phyloP scores from a whole-genome alignment of 2,329 filamentous ascomycete species.

The Calonectria henricotiae region DNA sequence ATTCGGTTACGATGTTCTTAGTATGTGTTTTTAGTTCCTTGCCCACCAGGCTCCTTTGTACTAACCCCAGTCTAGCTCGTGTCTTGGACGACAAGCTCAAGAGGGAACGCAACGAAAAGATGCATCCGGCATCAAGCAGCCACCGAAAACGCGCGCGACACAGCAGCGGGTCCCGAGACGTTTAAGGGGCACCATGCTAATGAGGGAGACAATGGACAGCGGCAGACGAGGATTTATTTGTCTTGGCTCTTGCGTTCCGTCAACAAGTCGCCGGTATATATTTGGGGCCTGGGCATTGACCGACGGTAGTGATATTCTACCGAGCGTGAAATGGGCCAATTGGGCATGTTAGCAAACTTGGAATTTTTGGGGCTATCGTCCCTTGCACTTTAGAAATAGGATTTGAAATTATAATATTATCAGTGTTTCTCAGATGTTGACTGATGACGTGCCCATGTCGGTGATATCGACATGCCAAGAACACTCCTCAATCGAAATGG shows the following conservation, averaged over 20 bases:
- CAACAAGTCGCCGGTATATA: background rate
- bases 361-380: background rate
- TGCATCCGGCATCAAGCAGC: conserved; percentile 68
- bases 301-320: background rate
- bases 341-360: background rate
- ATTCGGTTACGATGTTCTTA: conserved; percentile 94
- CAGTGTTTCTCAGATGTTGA: background rate
- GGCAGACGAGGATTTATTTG: no score
- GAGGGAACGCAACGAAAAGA: conserved; percentile 74
- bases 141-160: conserved; percentile 73
- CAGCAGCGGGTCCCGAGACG: conserved; percentile 60
- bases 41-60: background rate
- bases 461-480: background rate
- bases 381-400: background rate
- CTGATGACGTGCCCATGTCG: no score
- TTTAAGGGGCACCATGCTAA: conserved; percentile 13
- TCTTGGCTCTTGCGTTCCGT: background rate
- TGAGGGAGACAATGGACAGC: background rate
- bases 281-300: background rate
- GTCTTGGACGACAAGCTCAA: conserved; percentile 79
- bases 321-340: background rate
- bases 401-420: background rate
- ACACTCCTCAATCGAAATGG: background rate
- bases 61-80: conserved; percentile 64
- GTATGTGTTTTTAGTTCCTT: conserved; percentile 62